Evolutionary conservation across 495 filamentous ascomycete genomes (phyloP), one percentile per base, ranked within the genome.

Genomic region (Hypomontagnella monticulosa): DNA sequence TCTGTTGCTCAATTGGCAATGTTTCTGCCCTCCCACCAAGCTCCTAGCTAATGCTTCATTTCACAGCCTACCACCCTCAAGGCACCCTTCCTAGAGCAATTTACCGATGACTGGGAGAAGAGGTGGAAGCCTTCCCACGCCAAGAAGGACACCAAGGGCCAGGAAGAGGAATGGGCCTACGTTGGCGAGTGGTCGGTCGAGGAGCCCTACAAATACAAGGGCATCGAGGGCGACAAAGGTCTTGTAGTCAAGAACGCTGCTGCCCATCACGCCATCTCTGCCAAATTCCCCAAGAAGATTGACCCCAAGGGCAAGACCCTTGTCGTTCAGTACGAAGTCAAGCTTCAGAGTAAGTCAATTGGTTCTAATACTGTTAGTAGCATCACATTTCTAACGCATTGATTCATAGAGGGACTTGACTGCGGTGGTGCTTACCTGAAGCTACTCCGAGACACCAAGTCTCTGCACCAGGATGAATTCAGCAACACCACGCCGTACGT

Each of bases 381-480:
- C 9, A 36, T 46, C 36, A 30, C 37, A 30, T 65, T 51, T 68
- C 76, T 57, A 76, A 73, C 46, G 0, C 38, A 46, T 33, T 34
- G 1, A 23, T 19, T 37, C 57, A 34, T 52, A 95, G 91, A 94
- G 80, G 94, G 93, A 63, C 88, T 99, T 55, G 93, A 97, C 75
- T 99, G 96, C 79, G 96, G 96, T 85, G 96, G 96, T 77, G 96
- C 96, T 69, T 99, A 99, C 81, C 83, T 99, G 85, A 99, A 99
- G 89, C 92, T 99, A 67, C 91, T 98, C 67, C 89, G 96, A 66
- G 95, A 99, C 76, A 98, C 93, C 84, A 96, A 93, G 84, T 89
- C 91, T 78, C 92, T 98, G 72, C 93, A 97, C 80, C 85, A 89
- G 73, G 95, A 98, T 56, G 96, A 99, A 82, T 99, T 99, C 85